Percentiles rank a stretch among this genome's conserved stretches.
phyloP scores from a whole-genome alignment of 192 early-diverging fungal species.

The Backusella tuberculispora region DNA sequence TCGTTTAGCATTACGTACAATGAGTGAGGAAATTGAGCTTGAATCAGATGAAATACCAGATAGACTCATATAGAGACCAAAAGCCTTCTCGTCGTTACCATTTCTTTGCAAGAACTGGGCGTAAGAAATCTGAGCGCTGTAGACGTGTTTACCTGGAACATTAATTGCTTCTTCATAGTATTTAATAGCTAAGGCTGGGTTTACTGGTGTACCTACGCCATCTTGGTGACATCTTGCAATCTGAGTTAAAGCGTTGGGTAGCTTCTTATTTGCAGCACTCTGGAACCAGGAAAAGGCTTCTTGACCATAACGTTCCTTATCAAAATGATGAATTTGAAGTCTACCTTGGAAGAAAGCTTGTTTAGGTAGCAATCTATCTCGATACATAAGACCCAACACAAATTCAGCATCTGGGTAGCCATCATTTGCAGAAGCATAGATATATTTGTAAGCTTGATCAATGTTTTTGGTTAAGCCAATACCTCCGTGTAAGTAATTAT shows the following conservation, averaged over 20 bases:
- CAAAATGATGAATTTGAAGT: constrained; percentile 2
- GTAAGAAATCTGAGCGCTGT: constrained; percentile 30
- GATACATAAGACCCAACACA: constrained; percentile 39
- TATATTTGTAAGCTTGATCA: constrained; percentile 24
- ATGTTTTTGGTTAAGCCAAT: constrained; percentile 33
- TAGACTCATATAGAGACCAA: constrained; percentile 28
- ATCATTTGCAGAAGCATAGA: constrained; percentile 22
- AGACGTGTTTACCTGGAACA: constrained; percentile 4
- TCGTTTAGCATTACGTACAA: constrained; percentile 21
- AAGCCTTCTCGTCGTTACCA: constrained; percentile 30
- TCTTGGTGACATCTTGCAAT: constrained; percentile 42
- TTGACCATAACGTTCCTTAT: constrained; percentile 19
- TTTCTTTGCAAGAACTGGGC: constrained; percentile 38
- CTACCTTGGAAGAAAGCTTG: neutral
- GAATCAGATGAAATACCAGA: neutral
- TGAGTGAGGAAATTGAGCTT: neutral
- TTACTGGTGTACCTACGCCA: constrained; percentile 38
- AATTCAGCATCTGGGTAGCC: constrained; percentile 35
- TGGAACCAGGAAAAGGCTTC: constrained; percentile 43
- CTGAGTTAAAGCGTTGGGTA: constrained; percentile 29
- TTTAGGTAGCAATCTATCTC: neutral
- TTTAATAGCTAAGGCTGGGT: constrained; percentile 29
- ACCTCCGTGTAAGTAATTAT: constrained; percentile 34
- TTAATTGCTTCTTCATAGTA: constrained; percentile 38
- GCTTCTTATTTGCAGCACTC: constrained; percentile 39